Percentiles rank a stretch among this genome's conserved stretches.
Conservation (phyloP, 495 filamentous ascomycete species). For the Penicillium verhagenii region DNA sequence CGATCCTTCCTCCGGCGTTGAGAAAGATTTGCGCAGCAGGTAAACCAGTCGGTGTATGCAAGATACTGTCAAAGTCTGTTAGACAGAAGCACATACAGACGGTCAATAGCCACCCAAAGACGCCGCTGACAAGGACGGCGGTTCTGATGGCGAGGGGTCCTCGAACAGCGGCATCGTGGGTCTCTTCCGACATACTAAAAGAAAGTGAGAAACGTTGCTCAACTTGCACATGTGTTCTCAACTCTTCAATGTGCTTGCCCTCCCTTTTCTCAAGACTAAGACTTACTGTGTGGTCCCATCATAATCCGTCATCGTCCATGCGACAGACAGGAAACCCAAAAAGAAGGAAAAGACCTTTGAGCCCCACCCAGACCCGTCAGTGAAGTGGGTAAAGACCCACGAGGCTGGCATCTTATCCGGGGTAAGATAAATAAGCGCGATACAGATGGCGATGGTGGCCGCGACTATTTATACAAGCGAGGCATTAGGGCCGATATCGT, state of each 20-base stretch:
- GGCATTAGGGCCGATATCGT: not conserved
- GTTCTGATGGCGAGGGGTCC: conserved; percentile 64
- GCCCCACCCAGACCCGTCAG: conserved; percentile 66
- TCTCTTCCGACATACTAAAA: conserved; percentile 68
- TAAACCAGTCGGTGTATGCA: conserved; percentile 61
- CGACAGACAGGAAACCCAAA: conserved; percentile 67
- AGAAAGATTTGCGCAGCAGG: conserved; percentile 71
- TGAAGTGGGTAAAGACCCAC: conserved; percentile 67
- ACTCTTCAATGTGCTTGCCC: no score
- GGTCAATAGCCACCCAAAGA: conserved; percentile 64
- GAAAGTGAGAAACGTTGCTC: not conserved
- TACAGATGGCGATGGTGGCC: conserved; percentile 60
- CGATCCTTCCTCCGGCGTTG: conserved; percentile 60
- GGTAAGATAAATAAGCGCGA: conserved; percentile 59
- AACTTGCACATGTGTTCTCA: no score
- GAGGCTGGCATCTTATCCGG: conserved; percentile 61
- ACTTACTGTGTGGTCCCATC: conserved; percentile 69
- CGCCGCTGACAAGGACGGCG: conserved; percentile 64
- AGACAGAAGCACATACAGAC: conserved; percentile 70
- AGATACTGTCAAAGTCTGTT: conserved; percentile 59
- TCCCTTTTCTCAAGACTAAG: not conserved
- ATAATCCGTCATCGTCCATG: conserved; percentile 78
- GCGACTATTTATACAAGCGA: conserved; percentile 35
- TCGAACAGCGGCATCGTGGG: conserved; percentile 64
- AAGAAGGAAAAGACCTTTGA: conserved; percentile 64